phyloP scores from a whole-genome alignment of 2,329 filamentous ascomycete species.

The Colletotrichum euphorbiae region DNA sequence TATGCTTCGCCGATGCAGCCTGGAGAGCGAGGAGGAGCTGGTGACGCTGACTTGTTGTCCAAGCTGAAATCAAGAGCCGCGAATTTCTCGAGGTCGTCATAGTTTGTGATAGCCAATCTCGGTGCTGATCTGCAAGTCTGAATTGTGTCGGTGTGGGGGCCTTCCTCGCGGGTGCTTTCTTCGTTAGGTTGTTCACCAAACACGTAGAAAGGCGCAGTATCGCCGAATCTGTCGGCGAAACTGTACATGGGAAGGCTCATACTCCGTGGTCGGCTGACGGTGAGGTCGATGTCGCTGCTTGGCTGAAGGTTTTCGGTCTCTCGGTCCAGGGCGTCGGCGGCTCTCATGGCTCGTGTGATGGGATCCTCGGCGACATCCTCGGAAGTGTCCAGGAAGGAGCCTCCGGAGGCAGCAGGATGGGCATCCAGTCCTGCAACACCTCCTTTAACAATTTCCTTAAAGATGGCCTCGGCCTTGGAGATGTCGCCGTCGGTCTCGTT shows the following conservation, averaged over 20 bases:
- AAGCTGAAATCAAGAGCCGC: constrained; percentile 75
- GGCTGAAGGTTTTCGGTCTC: constrained; percentile 67
- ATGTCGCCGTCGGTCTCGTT: constrained; percentile 63
- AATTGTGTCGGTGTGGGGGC: neutral
- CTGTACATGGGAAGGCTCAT: constrained; percentile 62
- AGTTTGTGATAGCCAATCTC: constrained; percentile 48
- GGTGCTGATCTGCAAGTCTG: constrained; percentile 37
- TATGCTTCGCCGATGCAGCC: constrained; percentile 53
- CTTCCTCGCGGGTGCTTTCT: constrained; percentile 4
- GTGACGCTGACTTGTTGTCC: constrained; percentile 43
- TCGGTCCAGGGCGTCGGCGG: constrained; percentile 68
- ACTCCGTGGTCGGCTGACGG: constrained; percentile 57
- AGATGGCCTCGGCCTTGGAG: constrained; percentile 62
- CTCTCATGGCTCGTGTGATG: constrained; percentile 66
- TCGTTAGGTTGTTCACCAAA: constrained; percentile 52
- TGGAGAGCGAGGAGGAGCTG: constrained; percentile 42
- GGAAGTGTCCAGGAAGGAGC: constrained; percentile 17
- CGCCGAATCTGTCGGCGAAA: constrained; percentile 56
- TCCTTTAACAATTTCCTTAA: constrained; percentile 61
- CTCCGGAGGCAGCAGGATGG: constrained; percentile 22
- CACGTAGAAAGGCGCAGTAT: constrained; percentile 60
- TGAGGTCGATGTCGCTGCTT: constrained; percentile 60
- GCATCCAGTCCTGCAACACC: constrained; percentile 56
- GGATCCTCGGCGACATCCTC: constrained; percentile 55
- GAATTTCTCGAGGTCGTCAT: constrained; percentile 82